These are phyloP conservation scores for Hortaea sp. DNA, from an alignment of 2,329 filamentous ascomycete genomes.

Conservation along the genomic window DNA sequence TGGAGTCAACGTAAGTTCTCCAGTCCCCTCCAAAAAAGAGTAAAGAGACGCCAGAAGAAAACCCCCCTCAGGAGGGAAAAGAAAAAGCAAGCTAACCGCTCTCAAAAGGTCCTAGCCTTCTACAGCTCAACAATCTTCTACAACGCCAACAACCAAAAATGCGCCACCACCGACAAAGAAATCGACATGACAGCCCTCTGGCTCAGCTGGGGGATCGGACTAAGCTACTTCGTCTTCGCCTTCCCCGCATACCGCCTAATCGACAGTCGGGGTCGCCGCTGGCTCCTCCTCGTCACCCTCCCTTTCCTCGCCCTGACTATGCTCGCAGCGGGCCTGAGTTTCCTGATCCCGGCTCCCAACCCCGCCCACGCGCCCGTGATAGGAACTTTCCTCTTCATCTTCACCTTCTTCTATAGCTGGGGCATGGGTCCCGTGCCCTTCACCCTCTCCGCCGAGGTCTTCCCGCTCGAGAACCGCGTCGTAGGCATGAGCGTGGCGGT, in stretches of 20 bases:
- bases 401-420: conserved; percentile 28
- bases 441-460: conserved; percentile 59
- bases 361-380: conserved; percentile 39
- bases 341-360: conserved; percentile 34
- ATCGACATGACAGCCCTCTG: conserved; percentile 13
- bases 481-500: conserved; percentile 62
- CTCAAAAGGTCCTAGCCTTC: conserved; percentile 10
- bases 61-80: no score
- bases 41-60: conserved; percentile 2
- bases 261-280: conserved; percentile 47
- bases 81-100: conserved; percentile 1
- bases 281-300: conserved; percentile 36
- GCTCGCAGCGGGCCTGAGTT: conserved; percentile 41
- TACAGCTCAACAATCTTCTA: conserved; percentile 20
- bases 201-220: conserved; percentile 20
- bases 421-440: conserved; percentile 50
- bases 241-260: conserved; percentile 51
- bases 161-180: conserved; percentile 1
- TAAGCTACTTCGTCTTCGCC: conserved; percentile 37
- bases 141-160: conserved; percentile 5
- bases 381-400: conserved; percentile 47
- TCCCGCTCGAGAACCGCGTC: conserved; percentile 55
- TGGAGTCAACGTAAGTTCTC: conserved; percentile 7
- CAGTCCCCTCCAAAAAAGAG: neutral
- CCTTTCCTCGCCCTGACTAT: conserved; percentile 39